Conservation (phyloP, 371 early-diverging fungal genomes). For the Polyrhizophydium stewartii region DNA sequence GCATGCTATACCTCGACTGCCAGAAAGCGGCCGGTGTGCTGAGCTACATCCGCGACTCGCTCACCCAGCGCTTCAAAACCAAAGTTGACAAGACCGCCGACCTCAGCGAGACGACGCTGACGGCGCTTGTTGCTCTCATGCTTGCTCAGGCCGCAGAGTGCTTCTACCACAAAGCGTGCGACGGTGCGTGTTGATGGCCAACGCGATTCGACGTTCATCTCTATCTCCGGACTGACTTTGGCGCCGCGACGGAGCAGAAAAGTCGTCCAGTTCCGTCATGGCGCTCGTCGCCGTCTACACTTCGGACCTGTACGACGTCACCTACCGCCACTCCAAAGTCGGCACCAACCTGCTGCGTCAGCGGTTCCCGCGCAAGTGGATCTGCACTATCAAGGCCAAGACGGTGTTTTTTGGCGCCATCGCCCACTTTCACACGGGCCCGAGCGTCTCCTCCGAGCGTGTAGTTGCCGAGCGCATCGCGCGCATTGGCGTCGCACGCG, state of each 20-base stretch:
- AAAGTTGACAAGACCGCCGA: conserved; percentile 34
- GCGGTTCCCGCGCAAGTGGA: conserved; percentile 29
- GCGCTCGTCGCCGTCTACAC: conserved; percentile 40
- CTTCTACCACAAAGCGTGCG: conserved; percentile 42
- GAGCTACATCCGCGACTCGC: conserved; percentile 31
- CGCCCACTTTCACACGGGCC: conserved; percentile 47
- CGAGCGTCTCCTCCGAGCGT: conserved; percentile 19
- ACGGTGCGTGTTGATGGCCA: conserved; percentile 18
- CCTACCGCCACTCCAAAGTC: conserved; percentile 11
- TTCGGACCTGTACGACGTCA: conserved; percentile 40
- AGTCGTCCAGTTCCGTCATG: conserved; percentile 27
- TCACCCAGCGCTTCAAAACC: conserved; percentile 35
- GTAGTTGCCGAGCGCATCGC: conserved; percentile 43
- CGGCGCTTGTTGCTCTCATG: conserved; percentile 36
- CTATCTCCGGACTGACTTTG: background rate
- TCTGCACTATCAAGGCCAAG: conserved; percentile 29
- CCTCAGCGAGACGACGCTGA: conserved; percentile 33
- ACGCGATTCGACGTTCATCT: background rate
- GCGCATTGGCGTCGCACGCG: conserved; percentile 24
- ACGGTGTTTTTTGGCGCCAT: conserved; percentile 33
- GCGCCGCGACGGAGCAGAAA: conserved; percentile 15
- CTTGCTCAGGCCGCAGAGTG: conserved; percentile 50
- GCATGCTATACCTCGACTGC: too few relatives aligned
- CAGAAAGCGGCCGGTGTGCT: conserved; percentile 46
- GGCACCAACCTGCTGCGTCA: conserved; percentile 4